Conservation (phyloP, 805 yeast species). For the Sugiyamaella smithiae region DNA sequence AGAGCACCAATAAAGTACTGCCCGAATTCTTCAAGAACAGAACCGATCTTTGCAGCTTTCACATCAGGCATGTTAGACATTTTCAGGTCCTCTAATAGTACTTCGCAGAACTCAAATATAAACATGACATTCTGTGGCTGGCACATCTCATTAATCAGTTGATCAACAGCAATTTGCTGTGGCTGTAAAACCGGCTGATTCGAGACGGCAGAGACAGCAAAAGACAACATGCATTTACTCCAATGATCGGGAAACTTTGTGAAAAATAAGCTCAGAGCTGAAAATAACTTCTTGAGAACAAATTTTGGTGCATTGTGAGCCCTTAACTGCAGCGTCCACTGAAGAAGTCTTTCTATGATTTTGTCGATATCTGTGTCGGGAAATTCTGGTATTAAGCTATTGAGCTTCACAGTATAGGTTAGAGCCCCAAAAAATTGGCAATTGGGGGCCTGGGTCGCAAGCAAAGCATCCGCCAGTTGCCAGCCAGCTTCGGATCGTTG, state of each 20-base stretch:
- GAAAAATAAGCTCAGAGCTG: constrained; percentile 52
- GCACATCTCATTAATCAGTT: neutral
- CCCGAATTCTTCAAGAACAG: neutral
- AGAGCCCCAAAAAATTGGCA: constrained; percentile 75
- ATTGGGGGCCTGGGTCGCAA: constrained; percentile 36
- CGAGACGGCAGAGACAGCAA: neutral
- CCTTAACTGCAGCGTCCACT: constrained; percentile 21
- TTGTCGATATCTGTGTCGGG: constrained; percentile 13
- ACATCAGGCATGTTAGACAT: neutral
- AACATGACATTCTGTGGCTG: constrained; percentile 12
- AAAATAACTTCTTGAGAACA: constrained; percentile 57
- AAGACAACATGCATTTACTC: constrained; percentile 34
- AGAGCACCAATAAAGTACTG: neutral
- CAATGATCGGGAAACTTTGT: constrained; percentile 40
- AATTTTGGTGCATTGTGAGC: constrained; percentile 30
- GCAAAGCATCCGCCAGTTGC: constrained; percentile 52
- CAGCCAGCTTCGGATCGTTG: constrained; percentile 60
- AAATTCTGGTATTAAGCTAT: constrained; percentile 24
- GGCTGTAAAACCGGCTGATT: neutral
- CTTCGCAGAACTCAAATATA: constrained; percentile 26
- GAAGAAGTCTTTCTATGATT: constrained; percentile 22
- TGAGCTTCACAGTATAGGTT: constrained; percentile 65
- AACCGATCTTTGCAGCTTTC: neutral
- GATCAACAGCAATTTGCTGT: neutral
- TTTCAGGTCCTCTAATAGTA: constrained; percentile 30